These are phyloP conservation scores for Oryza glumipatula DNA, from an alignment of 176 grass and related monocot species.

Conservation along the genomic window DNA sequence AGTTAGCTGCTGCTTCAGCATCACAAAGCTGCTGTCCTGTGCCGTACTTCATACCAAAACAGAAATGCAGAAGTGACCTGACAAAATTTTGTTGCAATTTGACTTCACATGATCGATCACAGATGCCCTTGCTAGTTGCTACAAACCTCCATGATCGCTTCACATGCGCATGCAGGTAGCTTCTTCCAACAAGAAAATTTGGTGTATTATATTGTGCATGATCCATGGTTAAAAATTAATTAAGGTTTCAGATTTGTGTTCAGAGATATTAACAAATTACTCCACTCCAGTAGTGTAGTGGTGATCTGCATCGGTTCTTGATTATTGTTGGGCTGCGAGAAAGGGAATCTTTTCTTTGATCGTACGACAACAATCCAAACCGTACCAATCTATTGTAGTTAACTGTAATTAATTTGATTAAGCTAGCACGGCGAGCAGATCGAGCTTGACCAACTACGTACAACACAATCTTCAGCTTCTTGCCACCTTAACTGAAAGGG, in stretches of 20 bases:
- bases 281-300: not conserved
- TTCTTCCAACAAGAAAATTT: conserved; percentile 12
- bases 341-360: conserved; percentile 26
- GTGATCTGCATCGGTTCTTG: conserved; percentile 21
- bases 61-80: not conserved
- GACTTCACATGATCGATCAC: not conserved
- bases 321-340: not conserved
- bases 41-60: conserved; percentile 42
- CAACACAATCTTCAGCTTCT: conserved; percentile 3
- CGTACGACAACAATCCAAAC: conserved; percentile 37
- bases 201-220: conserved; percentile 18
- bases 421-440: not conserved
- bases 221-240: conserved; percentile 13
- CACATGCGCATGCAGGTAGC: conserved; percentile 30
- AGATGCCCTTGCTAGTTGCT: not conserved
- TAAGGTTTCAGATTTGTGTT: conserved; percentile 29
- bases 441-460: conserved; percentile 10
- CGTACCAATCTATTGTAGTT: conserved; percentile 26
- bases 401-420: conserved; percentile 19
- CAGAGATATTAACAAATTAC: not conserved
- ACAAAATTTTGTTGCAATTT: not conserved
- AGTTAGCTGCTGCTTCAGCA: not conserved
- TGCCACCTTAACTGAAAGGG: not conserved
- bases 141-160: conserved; percentile 26
- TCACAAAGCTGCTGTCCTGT: conserved; percentile 33